Evolutionary conservation across 2,329 filamentous ascomycete genomes (phyloP).

Genomic region (Pyrenophora seminiperda): DNA sequence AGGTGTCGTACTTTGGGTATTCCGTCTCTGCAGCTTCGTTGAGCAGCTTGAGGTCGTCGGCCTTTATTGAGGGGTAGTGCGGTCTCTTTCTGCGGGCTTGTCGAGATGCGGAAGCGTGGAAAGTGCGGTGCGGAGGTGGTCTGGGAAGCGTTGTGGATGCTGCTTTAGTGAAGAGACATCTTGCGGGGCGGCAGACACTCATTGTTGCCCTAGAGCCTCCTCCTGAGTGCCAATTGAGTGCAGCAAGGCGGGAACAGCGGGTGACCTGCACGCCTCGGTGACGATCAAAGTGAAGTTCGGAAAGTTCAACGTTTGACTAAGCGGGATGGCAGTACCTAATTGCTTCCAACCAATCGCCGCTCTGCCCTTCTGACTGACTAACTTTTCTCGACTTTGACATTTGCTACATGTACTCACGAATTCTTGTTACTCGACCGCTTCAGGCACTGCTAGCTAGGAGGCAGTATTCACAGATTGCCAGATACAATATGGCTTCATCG

Average conservation of each 20-base stretch:
- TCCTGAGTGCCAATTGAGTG: constrained; percentile 31
- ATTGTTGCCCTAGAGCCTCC: constrained; percentile 37
- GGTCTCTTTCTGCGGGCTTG: constrained; percentile 46
- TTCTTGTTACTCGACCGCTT: constrained; percentile 33
- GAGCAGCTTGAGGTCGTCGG: constrained; percentile 46
- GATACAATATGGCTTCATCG: constrained; percentile 42
- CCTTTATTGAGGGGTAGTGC: constrained; percentile 53
- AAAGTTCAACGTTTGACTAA: constrained; percentile 31
- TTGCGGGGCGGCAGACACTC: constrained; percentile 51
- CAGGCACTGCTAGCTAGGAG: constrained; percentile 31
- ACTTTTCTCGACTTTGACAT: constrained; percentile 24
- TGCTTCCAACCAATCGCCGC: constrained; percentile 33
- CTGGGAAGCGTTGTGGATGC: constrained; percentile 33
- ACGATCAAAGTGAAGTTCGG: constrained; percentile 29
- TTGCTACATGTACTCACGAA: constrained; percentile 29
- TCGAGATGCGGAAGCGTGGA: constrained; percentile 47
- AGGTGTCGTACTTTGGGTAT: constrained; percentile 68
- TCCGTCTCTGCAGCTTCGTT: constrained; percentile 36
- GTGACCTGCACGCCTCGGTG: constrained; percentile 16
- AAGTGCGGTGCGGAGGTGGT: constrained; percentile 47
- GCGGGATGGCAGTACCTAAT: constrained; percentile 13
- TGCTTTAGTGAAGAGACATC: constrained; percentile 49
- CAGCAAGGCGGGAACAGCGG: constrained; percentile 8
- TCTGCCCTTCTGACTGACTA: constrained; percentile 31
- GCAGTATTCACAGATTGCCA: constrained; percentile 15